phyloP scores from a whole-genome alignment of 768 basidiomycete species.

The Gymnopilus junonius region DNA sequence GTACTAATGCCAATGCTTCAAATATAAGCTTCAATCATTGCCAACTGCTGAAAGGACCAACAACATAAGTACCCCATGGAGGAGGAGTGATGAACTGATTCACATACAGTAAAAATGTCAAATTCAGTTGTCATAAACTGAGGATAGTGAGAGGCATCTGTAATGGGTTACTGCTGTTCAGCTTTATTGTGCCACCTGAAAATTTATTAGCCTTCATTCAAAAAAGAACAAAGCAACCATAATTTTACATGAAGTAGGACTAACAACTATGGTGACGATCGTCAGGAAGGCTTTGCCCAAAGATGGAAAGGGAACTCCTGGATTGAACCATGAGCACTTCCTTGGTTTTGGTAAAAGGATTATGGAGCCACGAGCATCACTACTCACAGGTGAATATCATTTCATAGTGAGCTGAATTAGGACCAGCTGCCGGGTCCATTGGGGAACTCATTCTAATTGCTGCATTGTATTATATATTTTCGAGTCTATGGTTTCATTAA shows the following conservation, averaged over 20 bases:
- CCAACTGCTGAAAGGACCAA: constrained; percentile 19
- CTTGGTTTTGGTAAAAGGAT: not conserved
- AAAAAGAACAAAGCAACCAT: not conserved
- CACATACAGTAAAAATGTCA: constrained; percentile 29
- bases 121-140: constrained; percentile 39
- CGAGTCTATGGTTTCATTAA: constrained; percentile 32
- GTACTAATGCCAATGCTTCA: constrained; percentile 19
- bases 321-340: constrained; percentile 21
- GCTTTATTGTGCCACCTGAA: constrained; percentile 38
- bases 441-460: constrained; percentile 39
- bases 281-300: constrained; percentile 35
- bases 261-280: constrained; percentile 28
- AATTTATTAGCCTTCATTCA: not conserved
- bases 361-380: not conserved
- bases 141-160: constrained; percentile 37
- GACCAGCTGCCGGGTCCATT: constrained; percentile 27
- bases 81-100: constrained; percentile 27
- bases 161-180: not conserved
- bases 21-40: constrained; percentile 29
- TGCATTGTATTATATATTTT: constrained; percentile 39
- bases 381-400: constrained; percentile 33
- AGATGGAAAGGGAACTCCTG: constrained; percentile 19
- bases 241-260: constrained; percentile 39
- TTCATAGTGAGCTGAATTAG: constrained; percentile 30
- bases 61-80: constrained; percentile 30